Evolutionary conservation across 2,329 filamentous ascomycete species (phyloP).

Genomic region (Neofusicoccum cordaticola): DNA sequence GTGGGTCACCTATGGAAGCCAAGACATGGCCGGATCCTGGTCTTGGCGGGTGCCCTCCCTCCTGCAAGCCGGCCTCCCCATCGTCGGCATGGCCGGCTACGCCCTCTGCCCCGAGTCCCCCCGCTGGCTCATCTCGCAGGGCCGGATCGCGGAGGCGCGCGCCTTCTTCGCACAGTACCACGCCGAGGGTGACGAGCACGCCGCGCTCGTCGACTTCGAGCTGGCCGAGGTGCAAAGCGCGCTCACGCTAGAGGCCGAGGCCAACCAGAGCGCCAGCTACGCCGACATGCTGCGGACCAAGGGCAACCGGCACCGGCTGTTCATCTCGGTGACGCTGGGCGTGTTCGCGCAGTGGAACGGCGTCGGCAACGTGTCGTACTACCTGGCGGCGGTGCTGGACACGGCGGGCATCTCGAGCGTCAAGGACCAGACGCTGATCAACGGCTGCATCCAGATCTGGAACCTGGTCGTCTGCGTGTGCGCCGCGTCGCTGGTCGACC

Average conservation of each 20-base stretch:
- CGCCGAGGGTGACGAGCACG: slow-evolving; percentile 44
- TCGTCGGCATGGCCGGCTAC: slow-evolving; percentile 41
- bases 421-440: slow-evolving; percentile 41
- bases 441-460: slow-evolving; percentile 32
- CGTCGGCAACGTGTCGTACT: slow-evolving; percentile 47
- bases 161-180: slow-evolving; percentile 53
- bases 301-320: slow-evolving; percentile 54
- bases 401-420: slow-evolving; percentile 32
- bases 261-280: slow-evolving; percentile 39
- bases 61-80: slow-evolving; percentile 49
- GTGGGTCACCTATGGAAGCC: slow-evolving; percentile 47
- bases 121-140: slow-evolving; percentile 53
- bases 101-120: slow-evolving; percentile 55
- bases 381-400: slow-evolving; percentile 33
- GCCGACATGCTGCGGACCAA: slow-evolving; percentile 45
- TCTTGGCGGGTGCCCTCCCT: slow-evolving; percentile 31
- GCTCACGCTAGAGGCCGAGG: slow-evolving; percentile 40
- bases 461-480: slow-evolving; percentile 56
- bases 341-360: slow-evolving; percentile 59
- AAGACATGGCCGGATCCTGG: slow-evolving; percentile 43
- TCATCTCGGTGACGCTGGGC: slow-evolving; percentile 54
- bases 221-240: slow-evolving; percentile 51
- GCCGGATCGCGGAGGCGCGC: slow-evolving; percentile 45
- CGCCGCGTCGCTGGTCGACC: slow-evolving; percentile 34
- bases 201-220: slow-evolving; percentile 47